Evolutionary conservation across 2,329 filamentous ascomycete species (phyloP).

Genomic region (Passalora sequoiae): DNA sequence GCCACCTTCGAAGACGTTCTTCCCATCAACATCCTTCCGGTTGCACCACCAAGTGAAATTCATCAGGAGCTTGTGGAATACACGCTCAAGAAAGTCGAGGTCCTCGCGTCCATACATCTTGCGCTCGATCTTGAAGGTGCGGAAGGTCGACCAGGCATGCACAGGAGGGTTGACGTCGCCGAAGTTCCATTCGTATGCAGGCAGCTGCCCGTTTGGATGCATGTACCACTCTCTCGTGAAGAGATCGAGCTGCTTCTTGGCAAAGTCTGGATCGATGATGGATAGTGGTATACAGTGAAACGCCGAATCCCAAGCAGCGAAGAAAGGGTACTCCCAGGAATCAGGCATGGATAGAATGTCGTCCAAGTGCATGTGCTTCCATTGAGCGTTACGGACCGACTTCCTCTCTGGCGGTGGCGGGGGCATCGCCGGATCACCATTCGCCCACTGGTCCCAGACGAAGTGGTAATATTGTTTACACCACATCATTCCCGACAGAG

Average conservation of each 20-base stretch:
- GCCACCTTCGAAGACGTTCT: slow-evolving; percentile 95
- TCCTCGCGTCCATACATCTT: slow-evolving; percentile 95
- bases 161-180: slow-evolving; percentile 95
- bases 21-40: slow-evolving; percentile 86
- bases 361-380: slow-evolving; percentile 93
- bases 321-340: slow-evolving; percentile 98
- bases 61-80: slow-evolving; percentile 90
- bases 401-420: slow-evolving; percentile 78
- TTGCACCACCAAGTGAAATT: slow-evolving; percentile 99
- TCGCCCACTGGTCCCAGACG: slow-evolving; percentile 96
- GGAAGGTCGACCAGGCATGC: slow-evolving; percentile 92
- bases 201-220: slow-evolving; percentile 92
- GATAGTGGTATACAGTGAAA: slow-evolving; percentile 95
- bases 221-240: slow-evolving; percentile 99
- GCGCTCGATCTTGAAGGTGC: slow-evolving; percentile 95
- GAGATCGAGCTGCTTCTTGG: slow-evolving; percentile 94
- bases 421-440: slow-evolving; percentile 82
- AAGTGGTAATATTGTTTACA: slow-evolving; percentile 96
- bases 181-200: slow-evolving; percentile 96
- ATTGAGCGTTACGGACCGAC: slow-evolving; percentile 75
- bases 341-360: slow-evolving; percentile 97
- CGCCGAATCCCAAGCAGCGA: slow-evolving; percentile 93
- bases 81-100: slow-evolving; percentile 88
- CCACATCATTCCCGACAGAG: slow-evolving; percentile 96
- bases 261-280: slow-evolving; percentile 97